phyloP scores from a whole-genome alignment of 768 basidiomycete species.

The Naganishia friedmannii region DNA sequence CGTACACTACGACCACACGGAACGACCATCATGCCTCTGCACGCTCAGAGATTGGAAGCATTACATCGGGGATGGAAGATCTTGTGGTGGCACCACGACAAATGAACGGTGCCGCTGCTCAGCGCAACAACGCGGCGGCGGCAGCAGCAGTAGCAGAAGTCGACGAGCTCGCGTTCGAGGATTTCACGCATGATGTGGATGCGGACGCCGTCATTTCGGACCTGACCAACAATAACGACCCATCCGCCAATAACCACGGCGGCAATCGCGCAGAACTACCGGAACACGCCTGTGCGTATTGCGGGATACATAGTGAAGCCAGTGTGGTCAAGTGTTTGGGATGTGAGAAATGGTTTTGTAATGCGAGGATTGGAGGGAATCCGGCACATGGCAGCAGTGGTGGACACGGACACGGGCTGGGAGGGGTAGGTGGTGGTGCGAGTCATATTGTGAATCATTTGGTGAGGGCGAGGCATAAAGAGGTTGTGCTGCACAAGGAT shows the following conservation, averaged over 20 bases:
- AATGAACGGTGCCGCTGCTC: neutral
- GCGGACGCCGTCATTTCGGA: constrained; percentile 22
- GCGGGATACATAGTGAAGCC: constrained; percentile 94
- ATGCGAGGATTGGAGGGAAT: constrained; percentile 62
- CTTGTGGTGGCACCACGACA: constrained; percentile 1
- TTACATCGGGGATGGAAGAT: constrained; percentile 13
- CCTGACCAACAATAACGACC: neutral
- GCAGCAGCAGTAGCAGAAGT: constrained; percentile 8
- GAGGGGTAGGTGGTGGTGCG: constrained; percentile 81
- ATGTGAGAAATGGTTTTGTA: constrained; percentile 70
- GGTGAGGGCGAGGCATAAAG: constrained; percentile 98
- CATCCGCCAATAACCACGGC: neutral
- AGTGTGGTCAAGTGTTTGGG: constrained; percentile 72
- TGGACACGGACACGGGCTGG: neutral
- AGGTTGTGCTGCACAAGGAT: constrained; percentile 93
- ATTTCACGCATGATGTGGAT: neutral
- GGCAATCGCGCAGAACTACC: constrained; percentile 22
- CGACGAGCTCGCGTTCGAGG: constrained; percentile 19
- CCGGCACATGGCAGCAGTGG: constrained; percentile 1
- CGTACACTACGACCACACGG: constrained; percentile 9
- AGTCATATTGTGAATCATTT: constrained; percentile 99
- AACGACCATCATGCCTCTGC: neutral
- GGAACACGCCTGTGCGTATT: constrained; percentile 61
- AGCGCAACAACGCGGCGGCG: neutral
- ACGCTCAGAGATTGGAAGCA: constrained; percentile 9